phyloP scores from a whole-genome alignment of 495 filamentous ascomycete genomes.

The Neurospora africana region DNA sequence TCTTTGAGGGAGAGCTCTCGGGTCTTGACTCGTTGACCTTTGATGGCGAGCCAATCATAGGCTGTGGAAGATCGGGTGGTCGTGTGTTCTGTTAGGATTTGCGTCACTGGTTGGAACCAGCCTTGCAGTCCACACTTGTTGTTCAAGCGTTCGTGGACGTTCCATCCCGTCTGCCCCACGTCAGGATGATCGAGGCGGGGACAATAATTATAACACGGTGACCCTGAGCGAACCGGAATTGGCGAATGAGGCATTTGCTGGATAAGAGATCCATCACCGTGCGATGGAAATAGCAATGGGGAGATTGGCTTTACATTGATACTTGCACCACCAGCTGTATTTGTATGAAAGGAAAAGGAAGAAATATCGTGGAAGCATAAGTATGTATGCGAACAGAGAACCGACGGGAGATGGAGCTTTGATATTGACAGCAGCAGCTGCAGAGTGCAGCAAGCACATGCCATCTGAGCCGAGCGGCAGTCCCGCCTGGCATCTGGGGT shows the following conservation, averaged over 20 bases:
- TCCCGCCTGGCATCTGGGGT: background rate
- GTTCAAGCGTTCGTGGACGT: background rate
- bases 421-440: background rate
- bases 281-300: background rate
- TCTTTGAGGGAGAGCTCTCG: background rate
- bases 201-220: background rate
- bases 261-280: background rate
- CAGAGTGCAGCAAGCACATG: background rate
- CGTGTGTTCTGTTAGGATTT: constrained; percentile 1
- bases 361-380: background rate
- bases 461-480: background rate
- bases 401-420: background rate
- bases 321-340: background rate
- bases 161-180: constrained; percentile 1
- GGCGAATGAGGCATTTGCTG: background rate
- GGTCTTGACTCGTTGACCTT: background rate
- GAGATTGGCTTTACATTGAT: background rate
- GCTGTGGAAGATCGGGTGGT: background rate
- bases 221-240: background rate
- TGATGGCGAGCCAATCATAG: background rate
- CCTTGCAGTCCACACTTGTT: constrained; percentile 2
- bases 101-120: constrained; percentile 7
- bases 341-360: background rate
- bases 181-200: constrained; percentile 1
- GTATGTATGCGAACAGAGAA: background rate